Base-by-base conservation (phyloP, 768 basidiomycete genomes). In the Suillus sp. region DNA sequence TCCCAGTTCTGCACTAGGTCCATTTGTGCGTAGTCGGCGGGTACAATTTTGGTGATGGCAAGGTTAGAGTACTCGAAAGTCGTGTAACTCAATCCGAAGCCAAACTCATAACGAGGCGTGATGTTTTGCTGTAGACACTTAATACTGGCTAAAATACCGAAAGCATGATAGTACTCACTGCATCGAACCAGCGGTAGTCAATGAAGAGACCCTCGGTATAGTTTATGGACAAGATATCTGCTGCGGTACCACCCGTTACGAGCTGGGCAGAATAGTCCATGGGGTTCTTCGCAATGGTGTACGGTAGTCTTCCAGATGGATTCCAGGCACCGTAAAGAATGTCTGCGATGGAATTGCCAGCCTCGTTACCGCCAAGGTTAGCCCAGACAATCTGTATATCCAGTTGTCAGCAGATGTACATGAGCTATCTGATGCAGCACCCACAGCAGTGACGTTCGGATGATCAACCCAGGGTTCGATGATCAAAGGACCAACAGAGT, bases 11-110 rank as follows among this genome's bases (percentile, higher is more conserved):
- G 70, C 22, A 80, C 74, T 13, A 78, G 74, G 3, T 74, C 76
- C 4, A 53, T 61, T 61, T 76, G 64, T 4, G 72, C 66, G 8
- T n/a, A n/a, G n/a, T 81, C 77, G 20, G 67, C 62, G 10, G 70
- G 60, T 3, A 57, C 48, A 4, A 90, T 72, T 61, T 79, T 77
- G 18, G 71, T 71, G 38, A 92, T 75, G 3, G 78, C 66, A 13
- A 95, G 77, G 37, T 82, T 77, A 48, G 81, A 85, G 73, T 93
- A 96, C 37, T 83, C 75, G 74, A 96, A 98, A 2, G 77, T 83
- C 43, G 95, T 90, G 78, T 97, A 98, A 62, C 88, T 91, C 70
- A 96, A 73, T 0, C 95, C 95, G 71, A 88, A 96, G 5, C 95
- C 95, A 72, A 98, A 98, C 70, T 93, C 92, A 70, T 86, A 94